These are phyloP conservation scores for Aspergillus indologenus DNA, from an alignment of 495 filamentous ascomycete species.

Conservation along the genomic window DNA sequence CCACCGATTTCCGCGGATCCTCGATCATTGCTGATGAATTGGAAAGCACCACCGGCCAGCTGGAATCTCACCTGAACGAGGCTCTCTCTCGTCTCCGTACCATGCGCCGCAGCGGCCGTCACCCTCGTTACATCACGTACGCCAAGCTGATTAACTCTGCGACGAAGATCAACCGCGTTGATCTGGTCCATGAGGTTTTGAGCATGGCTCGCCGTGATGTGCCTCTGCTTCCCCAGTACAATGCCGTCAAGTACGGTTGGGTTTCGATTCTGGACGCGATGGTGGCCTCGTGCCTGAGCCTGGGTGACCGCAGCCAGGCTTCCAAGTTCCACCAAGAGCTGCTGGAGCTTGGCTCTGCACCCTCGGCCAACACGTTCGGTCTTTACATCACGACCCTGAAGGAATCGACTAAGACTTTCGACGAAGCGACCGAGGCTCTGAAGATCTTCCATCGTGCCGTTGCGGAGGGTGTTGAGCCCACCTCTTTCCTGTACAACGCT, in stretches of 20 bases:
- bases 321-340: slow-evolving; percentile 87
- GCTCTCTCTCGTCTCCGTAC: slow-evolving; percentile 80
- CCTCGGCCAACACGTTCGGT: slow-evolving; percentile 95
- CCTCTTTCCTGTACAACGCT: slow-evolving; percentile 96
- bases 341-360: slow-evolving; percentile 78
- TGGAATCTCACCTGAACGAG: slow-evolving; percentile 71
- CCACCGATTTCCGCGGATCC: slow-evolving; percentile 88
- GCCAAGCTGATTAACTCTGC: slow-evolving; percentile 91
- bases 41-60: slow-evolving; percentile 65
- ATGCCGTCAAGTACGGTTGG: slow-evolving; percentile 89
- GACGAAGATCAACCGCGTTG: slow-evolving; percentile 73
- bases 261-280: slow-evolving; percentile 90
- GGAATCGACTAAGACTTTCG: slow-evolving; percentile 93
- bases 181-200: slow-evolving; percentile 81
- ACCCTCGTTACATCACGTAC: slow-evolving; percentile 93
- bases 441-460: slow-evolving; percentile 95
- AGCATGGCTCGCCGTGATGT: slow-evolving; percentile 84
- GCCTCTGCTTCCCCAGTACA: slow-evolving; percentile 75
- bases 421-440: slow-evolving; percentile 93
- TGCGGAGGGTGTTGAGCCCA: slow-evolving; percentile 90
- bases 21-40: slow-evolving; percentile 83
- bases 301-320: slow-evolving; percentile 75
- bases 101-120: slow-evolving; percentile 86
- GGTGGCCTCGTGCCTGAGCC: slow-evolving; percentile 86
- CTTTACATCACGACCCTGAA: slow-evolving; percentile 98